These are phyloP conservation scores for Corylus heterophylla DNA, from an alignment of 306 rosid genomes.

Conservation along the genomic window DNA sequence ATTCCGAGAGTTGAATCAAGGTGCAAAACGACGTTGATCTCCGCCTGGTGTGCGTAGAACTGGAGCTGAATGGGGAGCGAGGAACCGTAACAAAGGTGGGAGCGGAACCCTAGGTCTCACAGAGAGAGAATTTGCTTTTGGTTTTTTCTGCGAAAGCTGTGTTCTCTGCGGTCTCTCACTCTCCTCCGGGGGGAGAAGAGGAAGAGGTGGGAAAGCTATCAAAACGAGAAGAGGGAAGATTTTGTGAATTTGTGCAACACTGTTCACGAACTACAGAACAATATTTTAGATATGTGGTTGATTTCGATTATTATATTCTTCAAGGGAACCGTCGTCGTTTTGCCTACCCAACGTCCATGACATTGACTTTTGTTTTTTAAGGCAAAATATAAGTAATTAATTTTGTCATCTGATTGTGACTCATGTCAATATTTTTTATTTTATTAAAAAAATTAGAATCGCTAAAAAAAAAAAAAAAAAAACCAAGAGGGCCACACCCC, in stretches of 20 bases:
- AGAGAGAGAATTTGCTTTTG: conserved; percentile 15
- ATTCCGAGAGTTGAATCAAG: background rate
- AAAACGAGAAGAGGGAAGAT: conserved; percentile 15
- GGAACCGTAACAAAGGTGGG: conserved; percentile 24
- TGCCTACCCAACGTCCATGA: background rate
- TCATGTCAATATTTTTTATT: too few species aligned
- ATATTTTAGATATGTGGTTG: background rate
- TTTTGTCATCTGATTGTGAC: too few species aligned
- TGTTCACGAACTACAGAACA: background rate
- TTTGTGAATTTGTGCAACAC: conserved; percentile 9
- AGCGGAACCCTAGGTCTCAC: conserved; percentile 28
- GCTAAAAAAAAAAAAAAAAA: too few species aligned
- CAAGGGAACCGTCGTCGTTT: conserved; percentile 1
- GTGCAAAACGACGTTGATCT: conserved; percentile 1
- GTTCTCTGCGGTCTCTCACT: background rate
- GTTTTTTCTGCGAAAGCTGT: background rate
- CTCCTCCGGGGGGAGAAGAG: conserved; percentile 30
- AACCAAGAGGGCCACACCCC: too few species aligned
- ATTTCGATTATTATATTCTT: background rate
- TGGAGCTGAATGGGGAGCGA: conserved; percentile 2
- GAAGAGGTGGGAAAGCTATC: conserved; percentile 29
- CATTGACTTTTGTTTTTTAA: too few species aligned
- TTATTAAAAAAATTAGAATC: too few species aligned
- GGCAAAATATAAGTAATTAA: too few species aligned
- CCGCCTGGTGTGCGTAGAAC: background rate